Base-by-base conservation (phyloP, 176 grass and related monocot species). In the Canna indica region DNA sequence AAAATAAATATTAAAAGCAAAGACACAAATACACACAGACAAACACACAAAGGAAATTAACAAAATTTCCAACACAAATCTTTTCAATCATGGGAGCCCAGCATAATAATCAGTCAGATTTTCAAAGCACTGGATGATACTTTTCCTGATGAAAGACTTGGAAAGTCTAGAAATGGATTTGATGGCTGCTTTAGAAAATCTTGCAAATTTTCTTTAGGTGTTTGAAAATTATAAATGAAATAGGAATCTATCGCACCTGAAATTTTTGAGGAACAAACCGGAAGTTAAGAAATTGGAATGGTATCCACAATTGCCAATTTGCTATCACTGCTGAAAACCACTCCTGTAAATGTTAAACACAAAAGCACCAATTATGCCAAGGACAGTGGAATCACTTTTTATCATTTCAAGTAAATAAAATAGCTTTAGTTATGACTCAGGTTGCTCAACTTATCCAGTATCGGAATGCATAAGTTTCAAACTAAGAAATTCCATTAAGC, bases 221-320 rank as follows among this genome's bases (percentile, higher is more conserved):
- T 22, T 39, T 24, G 35, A 39, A 1, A 67, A 67, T 18, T 38
- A 25, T 25, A 39, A n/a, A 3, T 39, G 22, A 9, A 18, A 25
- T 3, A 67, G 24, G 24, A 4, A 9, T 38, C 7, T 41, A 50
- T 9, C 25, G 20, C 68, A 93, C 94, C 94, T 99, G 86, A 81
- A 93, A 78, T 57, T 99, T 87, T 48, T 93, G 94, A 3, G 94
- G 94, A 52, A 99, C 89, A 17, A 90, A 99, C 72, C 84, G 88
- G 70, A 92, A 99, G 78, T 99, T 93, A 18, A 93, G 47, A 70
- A 99, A 99, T 67, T 99, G 94, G 64, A 99, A 99, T 5, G 94
- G 80, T 79, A 99, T 79, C 94, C 94, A 99, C 66, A 99, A 69
- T 66, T 99, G 89, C 94, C 94, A 93, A 80, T 99, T 99, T 44